Percentiles rank a stretch among this genome's conserved stretches.
Evolutionary conservation across 495 filamentous ascomycete genomes (phyloP).

Genomic region (Penicillium flavigenum): DNA sequence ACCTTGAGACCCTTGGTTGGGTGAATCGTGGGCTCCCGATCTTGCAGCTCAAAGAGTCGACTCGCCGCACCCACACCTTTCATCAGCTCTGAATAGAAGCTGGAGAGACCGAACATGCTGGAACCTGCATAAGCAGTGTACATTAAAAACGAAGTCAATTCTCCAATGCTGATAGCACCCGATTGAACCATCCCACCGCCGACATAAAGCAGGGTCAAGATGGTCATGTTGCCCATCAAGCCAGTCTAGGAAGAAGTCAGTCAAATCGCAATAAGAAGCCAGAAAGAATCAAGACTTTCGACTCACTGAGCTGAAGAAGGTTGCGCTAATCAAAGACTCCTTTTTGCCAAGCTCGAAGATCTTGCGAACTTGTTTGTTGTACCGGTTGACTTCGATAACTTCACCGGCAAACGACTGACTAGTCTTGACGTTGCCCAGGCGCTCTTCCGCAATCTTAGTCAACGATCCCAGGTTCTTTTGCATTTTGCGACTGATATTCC

Average conservation of each 20-base stretch:
- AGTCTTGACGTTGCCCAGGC: constrained; percentile 91
- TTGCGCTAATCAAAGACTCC: constrained; percentile 84
- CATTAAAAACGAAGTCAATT: constrained; percentile 97
- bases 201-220: constrained; percentile 85
- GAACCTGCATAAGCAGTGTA: constrained; percentile 92
- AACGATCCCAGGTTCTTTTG: constrained; percentile 89
- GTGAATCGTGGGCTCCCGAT: constrained; percentile 82
- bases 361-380: constrained; percentile 86
- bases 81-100: constrained; percentile 98
- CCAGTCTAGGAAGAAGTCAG: constrained; percentile 57
- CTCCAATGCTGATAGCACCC: constrained; percentile 84
- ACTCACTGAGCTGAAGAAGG: constrained; percentile 78
- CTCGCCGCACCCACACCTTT: constrained; percentile 96
- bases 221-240: constrained; percentile 92
- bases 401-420: constrained; percentile 95
- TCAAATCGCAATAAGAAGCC: not conserved
- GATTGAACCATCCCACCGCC: constrained; percentile 86
- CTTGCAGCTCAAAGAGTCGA: constrained; percentile 92
- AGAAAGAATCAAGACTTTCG: not conserved
- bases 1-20: constrained; percentile 78
- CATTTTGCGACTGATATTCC: constrained; percentile 84
- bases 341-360: constrained; percentile 84
- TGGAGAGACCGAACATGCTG: constrained; percentile 87
- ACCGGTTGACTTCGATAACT: constrained; percentile 80
- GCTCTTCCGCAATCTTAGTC: constrained; percentile 95